Evolutionary conservation across 495 filamentous ascomycete species (phyloP), one percentile per base, ranked within the genome.

Genomic region (Neurospora sublineolata): DNA sequence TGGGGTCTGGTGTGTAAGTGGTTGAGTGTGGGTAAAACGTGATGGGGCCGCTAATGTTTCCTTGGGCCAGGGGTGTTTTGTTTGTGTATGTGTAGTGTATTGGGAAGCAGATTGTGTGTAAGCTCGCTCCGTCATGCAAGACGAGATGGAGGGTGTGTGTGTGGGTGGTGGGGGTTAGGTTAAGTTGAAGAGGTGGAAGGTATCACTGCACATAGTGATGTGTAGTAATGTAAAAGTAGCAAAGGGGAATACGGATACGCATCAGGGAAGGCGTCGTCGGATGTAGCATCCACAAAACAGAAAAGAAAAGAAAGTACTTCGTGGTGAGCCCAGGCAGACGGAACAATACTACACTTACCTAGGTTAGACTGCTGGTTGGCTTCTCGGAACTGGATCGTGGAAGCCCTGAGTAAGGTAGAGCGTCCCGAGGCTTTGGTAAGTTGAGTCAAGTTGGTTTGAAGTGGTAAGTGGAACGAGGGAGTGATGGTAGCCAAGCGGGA

Each of bases 281-380:
- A 64, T 64, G 52, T 64, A 33, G 52, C 52, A 64, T 64, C 52
- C 30, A 27, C 14, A 64, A 37, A 37, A 44, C 41, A 67, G 58
- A 70, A 72, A 10, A 73, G 67, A 40, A 73, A 69, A 74, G 68
- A 71, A 70, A 71, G 70, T 60, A 71, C 16, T 14, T 23, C n/a
- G n/a, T n/a, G n/a, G 46, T 8, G 52, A 64, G 52, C 52, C 52
- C 27, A 64, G 30, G 70, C 27, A 70, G 58, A 69, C 44, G 70
- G 37, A 52, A 38, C 69, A 40, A 38, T n/a, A n/a, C 42, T 70
- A 71, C 38, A 72, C 76, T 76, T 75, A 76, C 77, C 74, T 71
- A 73, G 27, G 27, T 64, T 64, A 30, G 52, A 30, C 7, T 64
- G 52, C 14, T 18, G 23, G 23, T 27, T 58, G 46, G 46, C 46